A percentile compares a stretch with the other conserved stretches of the same genome.
Conservation (phyloP, 2,329 filamentous ascomycete species). For the Aureobasidium sp. region DNA sequence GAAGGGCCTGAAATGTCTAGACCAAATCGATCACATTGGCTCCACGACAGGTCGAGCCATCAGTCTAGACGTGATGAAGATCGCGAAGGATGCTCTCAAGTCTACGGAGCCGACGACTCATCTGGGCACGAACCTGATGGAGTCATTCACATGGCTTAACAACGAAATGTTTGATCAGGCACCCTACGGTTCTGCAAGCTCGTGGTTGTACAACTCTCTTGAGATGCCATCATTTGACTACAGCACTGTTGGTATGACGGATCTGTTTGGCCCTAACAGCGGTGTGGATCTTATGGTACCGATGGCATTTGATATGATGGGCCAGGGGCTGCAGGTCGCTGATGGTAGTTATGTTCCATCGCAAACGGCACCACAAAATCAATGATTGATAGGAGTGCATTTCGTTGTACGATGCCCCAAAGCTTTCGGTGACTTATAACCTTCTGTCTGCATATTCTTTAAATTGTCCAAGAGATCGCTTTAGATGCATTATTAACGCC, state of each 20-base stretch:
- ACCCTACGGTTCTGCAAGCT: not conserved
- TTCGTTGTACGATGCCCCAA: too few relatives aligned
- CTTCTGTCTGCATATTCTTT: not conserved
- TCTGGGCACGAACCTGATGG: not conserved
- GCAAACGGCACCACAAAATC: not conserved
- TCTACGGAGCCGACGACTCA: not conserved
- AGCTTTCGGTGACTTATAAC: too few relatives aligned
- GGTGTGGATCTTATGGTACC: not conserved
- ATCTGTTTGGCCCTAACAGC: not conserved
- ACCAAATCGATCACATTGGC: conserved; percentile 6
- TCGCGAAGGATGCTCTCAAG: conserved; percentile 10
- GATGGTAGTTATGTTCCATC: not conserved
- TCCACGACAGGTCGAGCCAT: conserved; percentile 9
- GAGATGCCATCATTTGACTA: conserved; percentile 1
- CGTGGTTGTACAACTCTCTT: conserved; percentile 4
- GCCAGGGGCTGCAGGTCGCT: not conserved
- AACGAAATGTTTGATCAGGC: not conserved
- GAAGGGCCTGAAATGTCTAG: conserved; percentile 6
- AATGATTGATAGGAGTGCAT: too few relatives aligned
- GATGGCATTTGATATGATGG: not conserved
- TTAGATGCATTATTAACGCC: not conserved
- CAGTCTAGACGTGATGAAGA: conserved; percentile 13
- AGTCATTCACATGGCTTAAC: conserved; percentile 7
- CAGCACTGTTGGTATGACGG: not conserved
- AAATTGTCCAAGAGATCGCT: not conserved